Percentiles rank a stretch among this genome's conserved stretches.
phyloP scores from a whole-genome alignment of 1,284 basidiomycete genomes.

The Ceratobasidium sp. region DNA sequence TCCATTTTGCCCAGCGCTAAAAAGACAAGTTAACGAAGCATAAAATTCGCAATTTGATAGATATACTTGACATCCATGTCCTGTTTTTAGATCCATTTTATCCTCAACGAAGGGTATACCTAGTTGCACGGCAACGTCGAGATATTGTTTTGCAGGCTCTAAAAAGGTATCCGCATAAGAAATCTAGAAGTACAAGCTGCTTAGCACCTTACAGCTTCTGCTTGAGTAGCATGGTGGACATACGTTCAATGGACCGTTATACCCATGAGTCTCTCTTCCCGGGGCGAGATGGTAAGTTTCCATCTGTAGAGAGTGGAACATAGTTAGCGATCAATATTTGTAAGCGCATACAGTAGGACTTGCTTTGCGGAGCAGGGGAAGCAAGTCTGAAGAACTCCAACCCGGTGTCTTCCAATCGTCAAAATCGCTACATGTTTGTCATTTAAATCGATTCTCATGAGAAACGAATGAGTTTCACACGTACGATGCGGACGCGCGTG shows the following conservation, averaged over 20 bases:
- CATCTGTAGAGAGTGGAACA: not conserved
- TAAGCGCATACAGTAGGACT: not conserved
- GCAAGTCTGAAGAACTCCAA: constrained; percentile 25
- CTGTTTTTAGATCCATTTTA: constrained; percentile 32
- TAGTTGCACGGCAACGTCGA: constrained; percentile 19
- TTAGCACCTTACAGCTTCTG: not conserved
- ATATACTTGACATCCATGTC: constrained; percentile 38
- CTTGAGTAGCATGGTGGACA: not conserved
- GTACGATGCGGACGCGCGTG: constrained; percentile 43
- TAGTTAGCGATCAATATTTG: not conserved
- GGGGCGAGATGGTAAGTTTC: constrained; percentile 42
- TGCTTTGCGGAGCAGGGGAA: constrained; percentile 42
- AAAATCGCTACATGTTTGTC: constrained; percentile 18
- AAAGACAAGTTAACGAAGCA: not conserved
- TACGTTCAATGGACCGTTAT: constrained; percentile 39
- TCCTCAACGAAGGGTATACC: constrained; percentile 34
- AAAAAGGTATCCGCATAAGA: constrained; percentile 25
- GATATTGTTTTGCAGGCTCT: constrained; percentile 16
- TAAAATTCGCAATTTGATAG: too few species aligned
- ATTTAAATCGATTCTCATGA: not conserved
- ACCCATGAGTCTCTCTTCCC: constrained; percentile 28
- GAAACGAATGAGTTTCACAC: not conserved
- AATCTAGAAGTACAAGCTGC: not conserved
- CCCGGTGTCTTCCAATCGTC: constrained; percentile 44
- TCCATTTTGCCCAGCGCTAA: constrained; percentile 44